Percentiles rank a stretch among this genome's conserved stretches.
These are phyloP conservation scores for Coix lacrymajobi DNA, from an alignment of 176 grass and related monocot genomes.

Conservation along the genomic window DNA sequence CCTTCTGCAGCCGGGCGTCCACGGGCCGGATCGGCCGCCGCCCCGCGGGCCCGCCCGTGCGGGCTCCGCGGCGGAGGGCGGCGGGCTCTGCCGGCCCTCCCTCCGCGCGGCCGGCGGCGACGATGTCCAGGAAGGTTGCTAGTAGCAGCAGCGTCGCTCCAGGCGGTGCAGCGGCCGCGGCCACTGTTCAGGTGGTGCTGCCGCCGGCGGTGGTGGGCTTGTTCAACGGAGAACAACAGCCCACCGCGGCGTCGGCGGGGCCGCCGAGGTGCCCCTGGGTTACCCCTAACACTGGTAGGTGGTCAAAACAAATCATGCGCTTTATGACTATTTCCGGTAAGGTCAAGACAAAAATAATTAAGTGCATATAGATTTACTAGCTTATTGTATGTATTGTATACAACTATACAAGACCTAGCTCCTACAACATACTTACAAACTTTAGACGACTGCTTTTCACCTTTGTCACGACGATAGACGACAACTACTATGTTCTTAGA, in stretches of 20 bases:
- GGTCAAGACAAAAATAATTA: slow-evolving; percentile 1
- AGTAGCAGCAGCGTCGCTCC: background rate
- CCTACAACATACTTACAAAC: background rate
- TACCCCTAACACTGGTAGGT: slow-evolving; percentile 70
- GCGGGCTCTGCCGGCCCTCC: slow-evolving; percentile 30
- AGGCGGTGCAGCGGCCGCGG: background rate
- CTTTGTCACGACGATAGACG: background rate
- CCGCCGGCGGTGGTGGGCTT: background rate
- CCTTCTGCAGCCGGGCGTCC: slow-evolving; percentile 87
- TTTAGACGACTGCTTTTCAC: background rate
- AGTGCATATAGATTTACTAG: background rate
- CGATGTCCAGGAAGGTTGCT: background rate
- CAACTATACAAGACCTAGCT: background rate
- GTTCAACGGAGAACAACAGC: slow-evolving; percentile 13
- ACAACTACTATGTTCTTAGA: background rate
- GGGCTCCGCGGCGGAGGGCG: slow-evolving; percentile 18
- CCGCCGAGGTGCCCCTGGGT: slow-evolving; percentile 77
- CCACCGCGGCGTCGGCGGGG: background rate
- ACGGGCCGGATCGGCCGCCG: slow-evolving; percentile 69
- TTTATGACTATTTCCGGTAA: background rate
- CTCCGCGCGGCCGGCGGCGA: background rate
- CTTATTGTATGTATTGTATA: background rate
- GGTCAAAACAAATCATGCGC: slow-evolving; percentile 11
- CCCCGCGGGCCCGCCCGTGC: background rate
- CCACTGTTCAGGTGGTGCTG: background rate